Evolutionary conservation across 345 rosid genomes (phyloP).

Genomic region (Melaleuca alternifolia): DNA sequence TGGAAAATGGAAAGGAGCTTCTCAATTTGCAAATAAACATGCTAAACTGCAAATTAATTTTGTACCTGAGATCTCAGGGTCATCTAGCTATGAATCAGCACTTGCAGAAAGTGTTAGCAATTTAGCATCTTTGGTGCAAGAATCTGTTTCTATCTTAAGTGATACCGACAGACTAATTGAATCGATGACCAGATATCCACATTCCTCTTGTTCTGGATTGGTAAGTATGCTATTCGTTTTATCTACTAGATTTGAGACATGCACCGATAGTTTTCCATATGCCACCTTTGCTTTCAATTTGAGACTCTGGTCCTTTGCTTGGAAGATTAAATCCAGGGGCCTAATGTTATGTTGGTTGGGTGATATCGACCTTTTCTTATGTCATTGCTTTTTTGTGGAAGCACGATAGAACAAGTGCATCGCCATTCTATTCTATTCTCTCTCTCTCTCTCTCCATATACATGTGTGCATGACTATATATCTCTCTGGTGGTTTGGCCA

Average conservation of each 20-base stretch:
- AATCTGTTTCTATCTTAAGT: constrained; percentile 34
- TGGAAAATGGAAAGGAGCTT: constrained; percentile 63
- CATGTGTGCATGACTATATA: not conserved
- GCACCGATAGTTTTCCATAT: not conserved
- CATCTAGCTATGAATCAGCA: constrained; percentile 38
- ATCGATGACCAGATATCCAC: constrained; percentile 26
- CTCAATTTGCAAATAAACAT: constrained; percentile 44
- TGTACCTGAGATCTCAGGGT: constrained; percentile 50
- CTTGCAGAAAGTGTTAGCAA: constrained; percentile 51
- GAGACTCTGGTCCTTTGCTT: not conserved
- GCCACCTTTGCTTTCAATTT: not conserved
- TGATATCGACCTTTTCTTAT: not conserved
- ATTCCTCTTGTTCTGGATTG: constrained; percentile 27
- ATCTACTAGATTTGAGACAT: not conserved
- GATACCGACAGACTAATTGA: constrained; percentile 16
- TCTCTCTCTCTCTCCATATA: not conserved
- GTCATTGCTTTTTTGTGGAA: not conserved
- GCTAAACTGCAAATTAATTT: constrained; percentile 23
- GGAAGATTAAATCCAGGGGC: not conserved
- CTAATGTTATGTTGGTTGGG: not conserved
- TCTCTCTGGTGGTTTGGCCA: not conserved
- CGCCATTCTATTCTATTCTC: not conserved
- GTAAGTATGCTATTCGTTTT: constrained; percentile 21
- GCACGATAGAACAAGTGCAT: not conserved
- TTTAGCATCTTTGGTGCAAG: constrained; percentile 37